Evolutionary conservation across 139 green algal genomes (phyloP).

Genomic region (Spirogloea muscicola): DNA sequence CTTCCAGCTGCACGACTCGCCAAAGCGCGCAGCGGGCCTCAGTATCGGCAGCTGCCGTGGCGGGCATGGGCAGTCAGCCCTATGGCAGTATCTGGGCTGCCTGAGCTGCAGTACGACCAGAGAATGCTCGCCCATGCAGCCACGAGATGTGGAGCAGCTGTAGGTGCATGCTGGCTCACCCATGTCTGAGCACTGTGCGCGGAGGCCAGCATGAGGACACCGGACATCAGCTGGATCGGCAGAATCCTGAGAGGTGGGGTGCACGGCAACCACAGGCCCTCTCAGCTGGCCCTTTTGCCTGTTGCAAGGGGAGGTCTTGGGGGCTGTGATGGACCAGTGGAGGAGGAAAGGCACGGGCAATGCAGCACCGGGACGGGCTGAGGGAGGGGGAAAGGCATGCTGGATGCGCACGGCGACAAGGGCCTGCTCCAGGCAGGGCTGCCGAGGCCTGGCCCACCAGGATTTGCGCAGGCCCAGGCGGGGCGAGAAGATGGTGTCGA

Average conservation of each 20-base stretch:
- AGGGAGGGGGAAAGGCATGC: background rate
- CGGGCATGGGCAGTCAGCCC: no score
- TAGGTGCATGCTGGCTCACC: no score
- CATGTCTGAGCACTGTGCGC: conserved; percentile 22
- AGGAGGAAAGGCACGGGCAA: background rate
- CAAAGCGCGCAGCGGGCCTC: no score
- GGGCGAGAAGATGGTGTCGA: conserved; percentile 71
- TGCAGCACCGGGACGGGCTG: background rate
- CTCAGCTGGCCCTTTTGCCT: background rate
- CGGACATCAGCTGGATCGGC: conserved; percentile 56
- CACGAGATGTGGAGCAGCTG: no score
- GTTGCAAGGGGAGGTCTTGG: background rate
- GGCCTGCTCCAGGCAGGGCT: no score
- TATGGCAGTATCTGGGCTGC: no score
- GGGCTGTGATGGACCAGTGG: background rate
- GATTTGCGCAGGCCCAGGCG: conserved; percentile 69
- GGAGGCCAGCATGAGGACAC: conserved; percentile 48
- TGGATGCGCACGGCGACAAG: no score
- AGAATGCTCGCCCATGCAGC: no score
- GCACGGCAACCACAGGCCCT: conserved; percentile 27
- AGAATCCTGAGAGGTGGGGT: background rate
- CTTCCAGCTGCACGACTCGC: conserved; percentile 40
- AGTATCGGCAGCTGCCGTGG: no score
- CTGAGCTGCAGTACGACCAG: no score
- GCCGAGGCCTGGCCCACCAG: conserved; percentile 64